Percentiles rank a stretch among this genome's conserved stretches.
Evolutionary conservation across 1,284 basidiomycete species (phyloP).

Genomic region (Moniliella sp.): DNA sequence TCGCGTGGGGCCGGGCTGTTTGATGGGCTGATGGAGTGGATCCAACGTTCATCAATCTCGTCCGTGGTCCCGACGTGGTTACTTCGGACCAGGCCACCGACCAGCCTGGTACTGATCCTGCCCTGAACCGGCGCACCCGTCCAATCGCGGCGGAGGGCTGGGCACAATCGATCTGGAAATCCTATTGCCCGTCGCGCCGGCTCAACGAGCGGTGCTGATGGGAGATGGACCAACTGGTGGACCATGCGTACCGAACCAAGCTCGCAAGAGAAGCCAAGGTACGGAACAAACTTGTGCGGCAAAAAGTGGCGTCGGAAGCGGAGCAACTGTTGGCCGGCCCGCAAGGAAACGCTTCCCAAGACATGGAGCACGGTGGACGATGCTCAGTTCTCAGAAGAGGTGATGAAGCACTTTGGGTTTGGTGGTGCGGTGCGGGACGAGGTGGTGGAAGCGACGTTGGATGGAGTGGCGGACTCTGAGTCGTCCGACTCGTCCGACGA

Average conservation of each 20-base stretch:
- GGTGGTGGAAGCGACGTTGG: constrained; percentile 7
- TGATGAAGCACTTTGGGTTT: constrained; percentile 27
- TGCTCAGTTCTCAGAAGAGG: constrained; percentile 16
- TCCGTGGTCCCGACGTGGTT: constrained; percentile 60
- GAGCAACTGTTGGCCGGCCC: background rate
- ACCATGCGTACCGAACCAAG: constrained; percentile 26
- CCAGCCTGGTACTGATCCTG: background rate
- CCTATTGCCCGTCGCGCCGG: constrained; percentile 20
- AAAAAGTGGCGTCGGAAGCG: constrained; percentile 42
- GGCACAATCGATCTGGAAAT: constrained; percentile 15
- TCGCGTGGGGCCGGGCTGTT: constrained; percentile 87
- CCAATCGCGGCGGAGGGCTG: background rate
- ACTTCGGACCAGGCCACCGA: constrained; percentile 30
- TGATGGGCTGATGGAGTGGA: constrained; percentile 82
- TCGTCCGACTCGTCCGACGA: constrained; percentile 19
- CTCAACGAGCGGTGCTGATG: constrained; percentile 12
- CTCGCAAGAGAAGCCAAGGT: constrained; percentile 25
- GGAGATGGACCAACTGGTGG: constrained; percentile 26
- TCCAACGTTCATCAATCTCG: constrained; percentile 74
- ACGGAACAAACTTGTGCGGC: constrained; percentile 12
- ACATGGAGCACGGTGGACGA: constrained; percentile 8
- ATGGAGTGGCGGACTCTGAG: constrained; percentile 28
- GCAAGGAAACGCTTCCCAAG: constrained; percentile 7
- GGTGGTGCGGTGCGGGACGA: constrained; percentile 24
- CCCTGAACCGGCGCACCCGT: constrained; percentile 38